Evolutionary conservation across 2,329 filamentous ascomycete genomes (phyloP).

Genomic region (Aspergillus sp.): DNA sequence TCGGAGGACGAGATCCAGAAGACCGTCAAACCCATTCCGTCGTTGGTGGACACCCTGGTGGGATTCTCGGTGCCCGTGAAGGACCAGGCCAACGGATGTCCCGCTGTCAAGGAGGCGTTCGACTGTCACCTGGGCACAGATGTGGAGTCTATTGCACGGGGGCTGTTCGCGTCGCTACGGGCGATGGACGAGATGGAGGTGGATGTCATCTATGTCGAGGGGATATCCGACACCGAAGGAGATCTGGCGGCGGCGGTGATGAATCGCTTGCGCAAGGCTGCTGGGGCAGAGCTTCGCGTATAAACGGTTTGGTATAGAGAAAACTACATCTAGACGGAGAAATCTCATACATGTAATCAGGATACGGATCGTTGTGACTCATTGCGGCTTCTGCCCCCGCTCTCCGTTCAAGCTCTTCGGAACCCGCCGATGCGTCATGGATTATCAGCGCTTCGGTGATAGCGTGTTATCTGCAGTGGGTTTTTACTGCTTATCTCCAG

Average conservation of each 20-base stretch:
- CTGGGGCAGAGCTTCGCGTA: conserved; percentile 53
- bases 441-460: background rate
- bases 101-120: conserved; percentile 44
- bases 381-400: background rate
- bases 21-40: conserved; percentile 20
- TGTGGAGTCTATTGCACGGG: conserved; percentile 73
- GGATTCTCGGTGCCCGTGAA: conserved; percentile 27
- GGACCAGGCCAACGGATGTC: conserved; percentile 16
- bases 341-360: background rate
- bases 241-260: conserved; percentile 85
- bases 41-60: conserved; percentile 23
- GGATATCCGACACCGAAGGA: conserved; percentile 67
- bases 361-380: background rate
- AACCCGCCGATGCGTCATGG: background rate
- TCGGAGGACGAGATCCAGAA: conserved; percentile 19
- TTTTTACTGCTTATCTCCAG: background rate
- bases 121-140: conserved; percentile 72
- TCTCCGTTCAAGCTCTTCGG: background rate
- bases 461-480: background rate
- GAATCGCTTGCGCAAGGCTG: conserved; percentile 78
- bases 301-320: conserved; percentile 26
- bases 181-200: conserved; percentile 78
- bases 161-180: conserved; percentile 81
- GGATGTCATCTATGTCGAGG: conserved; percentile 86
- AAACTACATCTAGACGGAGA: conserved; percentile 6